phyloP scores from a whole-genome alignment of 73 alveolate genomes.

The Tetrahymena malaccensis region DNA sequence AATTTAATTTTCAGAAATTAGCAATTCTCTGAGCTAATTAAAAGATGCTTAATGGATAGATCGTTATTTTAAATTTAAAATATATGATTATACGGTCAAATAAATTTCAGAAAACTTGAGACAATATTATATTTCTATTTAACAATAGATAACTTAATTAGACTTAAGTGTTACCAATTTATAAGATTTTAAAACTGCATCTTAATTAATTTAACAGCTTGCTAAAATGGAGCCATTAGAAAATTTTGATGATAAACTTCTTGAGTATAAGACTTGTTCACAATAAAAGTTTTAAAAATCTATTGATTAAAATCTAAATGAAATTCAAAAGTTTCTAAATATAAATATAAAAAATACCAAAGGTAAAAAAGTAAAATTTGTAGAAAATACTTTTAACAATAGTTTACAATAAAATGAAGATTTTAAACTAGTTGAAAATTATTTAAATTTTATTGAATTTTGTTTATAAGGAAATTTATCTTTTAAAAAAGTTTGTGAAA shows the following conservation, averaged over 20 bases:
- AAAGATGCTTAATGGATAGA: background rate
- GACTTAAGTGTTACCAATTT: no score
- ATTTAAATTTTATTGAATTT: no score
- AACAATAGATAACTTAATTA: no score
- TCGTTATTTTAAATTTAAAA: no score
- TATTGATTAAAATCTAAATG: background rate
- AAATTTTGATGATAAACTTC: background rate
- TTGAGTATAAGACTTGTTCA: background rate
- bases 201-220: background rate
- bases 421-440: background rate
- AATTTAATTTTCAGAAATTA: no score
- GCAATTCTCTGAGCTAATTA: no score
- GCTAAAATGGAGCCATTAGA: background rate
- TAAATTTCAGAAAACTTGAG: background rate
- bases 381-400: background rate
- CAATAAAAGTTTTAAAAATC: background rate
- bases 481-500: background rate
- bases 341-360: background rate
- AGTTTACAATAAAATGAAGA: background rate
- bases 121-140: no score
- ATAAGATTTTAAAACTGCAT: background rate
- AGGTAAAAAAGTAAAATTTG: background rate
- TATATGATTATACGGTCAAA: no score
- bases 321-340: no score
- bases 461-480: background rate